Percentiles rank a stretch among this genome's conserved stretches.
These are phyloP conservation scores for Pulveroboletus sp. DNA, from an alignment of 768 basidiomycete genomes.

Conservation along the genomic window DNA sequence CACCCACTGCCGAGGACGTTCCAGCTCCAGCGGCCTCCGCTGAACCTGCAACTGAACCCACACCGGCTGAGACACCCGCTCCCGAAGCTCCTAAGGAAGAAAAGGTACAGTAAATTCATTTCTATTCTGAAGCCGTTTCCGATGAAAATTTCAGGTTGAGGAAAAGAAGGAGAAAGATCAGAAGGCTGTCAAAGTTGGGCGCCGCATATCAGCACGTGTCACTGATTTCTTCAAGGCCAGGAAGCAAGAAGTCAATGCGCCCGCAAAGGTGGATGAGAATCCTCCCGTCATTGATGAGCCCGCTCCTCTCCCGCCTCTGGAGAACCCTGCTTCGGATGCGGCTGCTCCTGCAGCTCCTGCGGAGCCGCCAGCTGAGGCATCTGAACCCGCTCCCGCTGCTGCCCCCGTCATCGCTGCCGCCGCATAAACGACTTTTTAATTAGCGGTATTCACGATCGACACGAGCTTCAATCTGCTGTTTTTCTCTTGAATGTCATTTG, in stretches of 20 bases:
- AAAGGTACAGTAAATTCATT: slow-evolving; percentile 37
- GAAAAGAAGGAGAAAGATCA: slow-evolving; percentile 48
- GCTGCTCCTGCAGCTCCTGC: slow-evolving; percentile 28
- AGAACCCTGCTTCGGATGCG: slow-evolving; percentile 63
- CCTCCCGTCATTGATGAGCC: slow-evolving; percentile 88
- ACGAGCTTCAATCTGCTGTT: slow-evolving; percentile 36
- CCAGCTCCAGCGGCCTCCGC: slow-evolving; percentile 23
- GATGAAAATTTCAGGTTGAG: slow-evolving; percentile 31
- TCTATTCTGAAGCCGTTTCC: background rate
- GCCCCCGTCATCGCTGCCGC: slow-evolving; percentile 73
- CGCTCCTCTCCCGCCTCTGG: slow-evolving; percentile 75
- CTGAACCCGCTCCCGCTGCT: slow-evolving; percentile 42
- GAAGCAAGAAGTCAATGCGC: slow-evolving; percentile 56
- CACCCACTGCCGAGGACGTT: slow-evolving; percentile 19
- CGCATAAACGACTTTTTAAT: slow-evolving; percentile 48
- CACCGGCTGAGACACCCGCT: slow-evolving; percentile 36
- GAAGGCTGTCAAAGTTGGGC: slow-evolving; percentile 63
- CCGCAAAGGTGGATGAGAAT: slow-evolving; percentile 84
- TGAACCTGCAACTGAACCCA: slow-evolving; percentile 29
- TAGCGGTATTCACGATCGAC: slow-evolving; percentile 42
- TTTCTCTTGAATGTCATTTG: slow-evolving; percentile 35
- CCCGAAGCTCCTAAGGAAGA: slow-evolving; percentile 51
- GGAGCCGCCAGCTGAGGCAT: slow-evolving; percentile 36
- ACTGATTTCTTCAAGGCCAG: slow-evolving; percentile 79
- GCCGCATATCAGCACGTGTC: slow-evolving; percentile 82